Conservation (phyloP, 2,329 filamentous ascomycete genomes). For the Fusarium scirpi region DNA sequence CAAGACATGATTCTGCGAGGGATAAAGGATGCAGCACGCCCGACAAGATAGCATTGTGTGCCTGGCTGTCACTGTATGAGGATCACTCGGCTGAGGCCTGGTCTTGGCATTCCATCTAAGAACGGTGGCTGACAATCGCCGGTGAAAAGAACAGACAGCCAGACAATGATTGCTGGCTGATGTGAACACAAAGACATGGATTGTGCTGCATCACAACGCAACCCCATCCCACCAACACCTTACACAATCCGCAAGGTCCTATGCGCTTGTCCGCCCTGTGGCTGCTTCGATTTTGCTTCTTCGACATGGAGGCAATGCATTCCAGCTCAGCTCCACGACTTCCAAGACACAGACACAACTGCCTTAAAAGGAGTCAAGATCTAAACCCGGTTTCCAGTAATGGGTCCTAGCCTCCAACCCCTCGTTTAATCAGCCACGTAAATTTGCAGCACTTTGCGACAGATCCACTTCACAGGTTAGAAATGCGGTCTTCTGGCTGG, state of each 20-base stretch:
- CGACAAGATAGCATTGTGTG: not conserved
- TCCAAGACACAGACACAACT: conserved; percentile 28
- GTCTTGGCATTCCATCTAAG: conserved; percentile 30
- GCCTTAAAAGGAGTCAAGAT: conserved; percentile 22
- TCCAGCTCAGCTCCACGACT: not conserved
- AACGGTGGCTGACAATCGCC: conserved; percentile 13
- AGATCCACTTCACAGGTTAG: conserved; percentile 26
- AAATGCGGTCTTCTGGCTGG: conserved; percentile 25
- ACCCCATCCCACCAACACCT: conserved; percentile 33
- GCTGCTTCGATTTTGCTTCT: conserved; percentile 35
- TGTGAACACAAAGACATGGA: conserved; percentile 36
- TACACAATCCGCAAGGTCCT: conserved; percentile 7
- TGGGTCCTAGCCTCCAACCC: conserved; percentile 41
- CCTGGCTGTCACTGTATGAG: conserved; percentile 2
- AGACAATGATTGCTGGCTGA: conserved; percentile 13
- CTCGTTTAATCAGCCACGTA: conserved; percentile 45
- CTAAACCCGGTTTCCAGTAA: conserved; percentile 12
- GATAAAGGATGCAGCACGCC: not conserved
- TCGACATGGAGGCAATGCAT: conserved; percentile 11
- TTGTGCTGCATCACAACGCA: conserved; percentile 38
- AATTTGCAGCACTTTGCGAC: conserved; percentile 39
- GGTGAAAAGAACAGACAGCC: not conserved
- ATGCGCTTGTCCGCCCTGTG: conserved; percentile 22
- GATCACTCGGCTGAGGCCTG: conserved; percentile 14
- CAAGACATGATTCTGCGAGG: not conserved